These are phyloP conservation scores for Penicillium brevicompactum DNA, from an alignment of 2,329 filamentous ascomycete genomes.

Conservation along the genomic window DNA sequence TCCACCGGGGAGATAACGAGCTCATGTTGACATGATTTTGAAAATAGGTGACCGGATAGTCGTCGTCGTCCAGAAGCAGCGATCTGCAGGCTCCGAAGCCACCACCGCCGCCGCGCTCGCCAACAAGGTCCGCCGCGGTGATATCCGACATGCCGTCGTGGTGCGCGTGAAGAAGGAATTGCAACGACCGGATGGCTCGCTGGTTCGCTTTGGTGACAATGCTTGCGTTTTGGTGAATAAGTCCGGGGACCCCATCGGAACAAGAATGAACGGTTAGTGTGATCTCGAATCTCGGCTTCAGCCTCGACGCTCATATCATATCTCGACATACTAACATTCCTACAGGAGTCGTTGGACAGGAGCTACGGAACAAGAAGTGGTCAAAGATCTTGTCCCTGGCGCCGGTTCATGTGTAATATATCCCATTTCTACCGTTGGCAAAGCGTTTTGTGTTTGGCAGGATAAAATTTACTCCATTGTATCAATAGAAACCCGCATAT, in stretches of 20 bases:
- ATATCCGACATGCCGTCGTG: slow-evolving; percentile 93
- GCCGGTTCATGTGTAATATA: slow-evolving; percentile 71
- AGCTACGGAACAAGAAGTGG: slow-evolving; percentile 92
- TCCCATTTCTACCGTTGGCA: slow-evolving; percentile 23
- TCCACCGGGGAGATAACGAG: neutral
- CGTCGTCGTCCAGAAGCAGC: slow-evolving; percentile 95
- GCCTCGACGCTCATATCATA: neutral
- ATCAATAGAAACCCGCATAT: slow-evolving; percentile 29
- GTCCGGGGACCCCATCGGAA: slow-evolving; percentile 91
- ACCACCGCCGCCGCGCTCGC: slow-evolving; percentile 73
- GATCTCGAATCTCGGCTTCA: neutral
- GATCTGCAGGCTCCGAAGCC: slow-evolving; percentile 71
- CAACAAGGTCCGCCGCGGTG: slow-evolving; percentile 93
- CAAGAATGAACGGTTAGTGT: slow-evolving; percentile 74
- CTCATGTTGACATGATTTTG: neutral
- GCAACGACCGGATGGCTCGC: slow-evolving; percentile 82
- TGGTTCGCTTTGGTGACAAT: slow-evolving; percentile 95
- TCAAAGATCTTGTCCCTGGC: slow-evolving; percentile 97
- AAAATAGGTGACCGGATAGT: slow-evolving; percentile 89
- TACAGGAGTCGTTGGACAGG: slow-evolving; percentile 78
- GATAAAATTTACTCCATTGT: slow-evolving; percentile 28
- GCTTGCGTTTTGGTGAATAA: slow-evolving; percentile 98
- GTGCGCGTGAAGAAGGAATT: slow-evolving; percentile 89
- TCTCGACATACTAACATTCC: slow-evolving; percentile 24
- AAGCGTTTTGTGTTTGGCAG: slow-evolving; percentile 25